Evolutionary conservation across 2,329 filamentous ascomycete species (phyloP).

Genomic region (Cladorrhinum sp.): DNA sequence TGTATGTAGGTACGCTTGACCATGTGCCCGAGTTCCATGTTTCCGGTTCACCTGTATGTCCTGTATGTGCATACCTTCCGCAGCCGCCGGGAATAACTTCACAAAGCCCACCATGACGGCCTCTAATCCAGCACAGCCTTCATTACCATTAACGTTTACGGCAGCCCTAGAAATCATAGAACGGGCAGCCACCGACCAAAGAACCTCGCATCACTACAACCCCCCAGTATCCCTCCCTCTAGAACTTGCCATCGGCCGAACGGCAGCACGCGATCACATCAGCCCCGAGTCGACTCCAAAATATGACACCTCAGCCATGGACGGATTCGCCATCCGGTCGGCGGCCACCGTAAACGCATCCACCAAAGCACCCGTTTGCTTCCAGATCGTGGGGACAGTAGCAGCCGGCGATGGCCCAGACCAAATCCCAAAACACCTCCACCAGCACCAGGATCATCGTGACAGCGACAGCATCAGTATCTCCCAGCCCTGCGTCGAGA

Average conservation of each 20-base stretch:
- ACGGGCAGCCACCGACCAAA: background rate
- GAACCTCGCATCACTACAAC: background rate
- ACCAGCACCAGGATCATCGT: no score
- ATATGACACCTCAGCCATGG: conserved; percentile 32
- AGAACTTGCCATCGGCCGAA: background rate
- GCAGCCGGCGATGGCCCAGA: conserved; percentile 11
- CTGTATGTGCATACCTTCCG: no score
- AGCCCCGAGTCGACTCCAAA: conserved; percentile 23
- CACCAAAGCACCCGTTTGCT: conserved; percentile 12
- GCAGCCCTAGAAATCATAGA: background rate
- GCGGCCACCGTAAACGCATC: conserved; percentile 22
- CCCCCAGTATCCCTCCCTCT: background rate
- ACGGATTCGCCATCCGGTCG: conserved; percentile 30
- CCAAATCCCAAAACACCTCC: background rate
- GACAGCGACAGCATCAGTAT: background rate
- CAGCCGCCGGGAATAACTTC: background rate
- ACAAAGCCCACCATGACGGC: background rate
- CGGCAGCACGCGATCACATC: conserved; percentile 5
- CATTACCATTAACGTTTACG: background rate
- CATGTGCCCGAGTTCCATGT: no score
- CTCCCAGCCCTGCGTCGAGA: conserved; percentile 27
- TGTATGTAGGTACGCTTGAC: no score
- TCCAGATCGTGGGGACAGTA: conserved; percentile 5
- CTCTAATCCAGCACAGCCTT: background rate
- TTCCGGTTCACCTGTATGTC: no score